Evolutionary conservation across 139 green algal genomes (phyloP).

Genomic region (Ettlia oleoabundans): DNA sequence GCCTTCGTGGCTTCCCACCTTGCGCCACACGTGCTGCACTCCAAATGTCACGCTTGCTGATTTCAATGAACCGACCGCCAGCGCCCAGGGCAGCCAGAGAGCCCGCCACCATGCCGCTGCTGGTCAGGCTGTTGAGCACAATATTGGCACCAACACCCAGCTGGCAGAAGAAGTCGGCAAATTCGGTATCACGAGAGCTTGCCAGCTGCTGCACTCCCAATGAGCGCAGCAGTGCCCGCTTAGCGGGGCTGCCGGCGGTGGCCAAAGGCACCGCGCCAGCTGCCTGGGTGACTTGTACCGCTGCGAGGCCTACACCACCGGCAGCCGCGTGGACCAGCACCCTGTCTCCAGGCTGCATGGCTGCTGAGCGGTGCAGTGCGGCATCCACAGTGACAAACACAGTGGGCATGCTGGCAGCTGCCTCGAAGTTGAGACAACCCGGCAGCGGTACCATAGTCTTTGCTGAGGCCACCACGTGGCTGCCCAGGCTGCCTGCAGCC

Average conservation of each 20-base stretch:
- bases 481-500: constrained; percentile 75
- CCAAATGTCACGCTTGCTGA: constrained; percentile 94
- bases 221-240: constrained; percentile 65
- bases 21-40: constrained; percentile 43
- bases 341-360: constrained; percentile 36
- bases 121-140: constrained; percentile 88
- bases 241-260: constrained; percentile 66
- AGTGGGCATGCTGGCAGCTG: constrained; percentile 80
- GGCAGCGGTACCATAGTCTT: constrained; percentile 77
- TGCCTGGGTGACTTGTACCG: constrained; percentile 60
- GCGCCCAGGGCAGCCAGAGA: constrained; percentile 63
- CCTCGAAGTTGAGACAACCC: constrained; percentile 58
- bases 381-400: constrained; percentile 84
- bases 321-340: constrained; percentile 83
- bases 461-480: constrained; percentile 64
- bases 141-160: constrained; percentile 70
- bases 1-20: background rate
- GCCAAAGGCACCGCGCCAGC: constrained; percentile 50
- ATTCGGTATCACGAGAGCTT: constrained; percentile 70
- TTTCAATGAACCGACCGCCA: constrained; percentile 82
- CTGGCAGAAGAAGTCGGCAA: constrained; percentile 62
- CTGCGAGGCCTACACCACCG: constrained; percentile 82
- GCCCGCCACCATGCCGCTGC: constrained; percentile 83
- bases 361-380: constrained; percentile 31
- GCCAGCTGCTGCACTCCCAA: constrained; percentile 54